Evolutionary conservation across 2,329 filamentous ascomycete species (phyloP), one percentile per base, ranked within the genome.

Genomic region (Fusarium lyarnte): DNA sequence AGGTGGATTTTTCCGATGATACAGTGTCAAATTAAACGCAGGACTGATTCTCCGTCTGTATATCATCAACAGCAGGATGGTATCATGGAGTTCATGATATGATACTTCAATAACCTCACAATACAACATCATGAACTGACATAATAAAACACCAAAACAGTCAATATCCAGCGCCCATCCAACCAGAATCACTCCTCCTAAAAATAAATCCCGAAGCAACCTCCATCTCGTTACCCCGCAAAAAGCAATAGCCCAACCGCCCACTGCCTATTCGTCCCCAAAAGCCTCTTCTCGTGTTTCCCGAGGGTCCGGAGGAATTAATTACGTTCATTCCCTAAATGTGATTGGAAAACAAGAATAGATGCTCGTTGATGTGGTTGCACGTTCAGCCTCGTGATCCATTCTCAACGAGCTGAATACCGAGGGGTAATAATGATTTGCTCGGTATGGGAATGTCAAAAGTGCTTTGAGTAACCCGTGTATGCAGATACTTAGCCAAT

Each of bases 221-320:
- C 42, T 69, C 45, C 58, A 57, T 46, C 19, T 7, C 4, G 9
- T 35, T 69, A 69, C 69, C 69, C 68, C 69, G 69, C 69, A 71
- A 58, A 66, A 58, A 58, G 47, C 17, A 54, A 68, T 23, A 17
- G 38, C 49, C 49, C 23, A 33, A 41, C 57, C 6, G 35, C 42
- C 6, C 33, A 36, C 43, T n/a, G 51, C 68, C 58, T 31, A 71
- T 71, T 72, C 69, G 69, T 69, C 69, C 27, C 23, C 17, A 41
- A 21, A 69, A 53, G 65, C 65, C 54, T 41, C 51, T 55, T 63
- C 36, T 69, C 65, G 66, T 69, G 51, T 69, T 69, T 43, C 38
- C 64, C 49, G 58, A 69, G 16, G 41, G 29, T 29, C 61, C 41
- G 53, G 35, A 43, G 35, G 29, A 53, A 66, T 43, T 35, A 33